A percentile compares a stretch with the other conserved stretches of the same genome.
Conservation (phyloP, 768 basidiomycete species). For the Sutorius australiensis region DNA sequence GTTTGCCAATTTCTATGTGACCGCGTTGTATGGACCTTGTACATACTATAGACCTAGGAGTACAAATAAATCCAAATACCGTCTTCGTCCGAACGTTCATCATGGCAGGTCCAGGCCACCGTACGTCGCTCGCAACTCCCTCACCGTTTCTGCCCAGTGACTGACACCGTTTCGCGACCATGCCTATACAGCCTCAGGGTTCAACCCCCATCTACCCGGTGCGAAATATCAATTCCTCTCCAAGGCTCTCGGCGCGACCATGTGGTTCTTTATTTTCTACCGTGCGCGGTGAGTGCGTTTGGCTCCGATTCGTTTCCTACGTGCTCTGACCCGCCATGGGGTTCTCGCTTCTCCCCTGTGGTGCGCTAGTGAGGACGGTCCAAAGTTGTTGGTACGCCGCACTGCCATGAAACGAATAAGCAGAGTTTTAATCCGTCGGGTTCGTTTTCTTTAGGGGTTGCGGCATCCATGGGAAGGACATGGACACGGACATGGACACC, state of each 20-base stretch:
- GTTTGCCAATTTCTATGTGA: background rate
- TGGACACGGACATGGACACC: slow-evolving; percentile 47
- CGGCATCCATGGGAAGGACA: slow-evolving; percentile 68
- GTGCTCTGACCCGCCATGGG: background rate
- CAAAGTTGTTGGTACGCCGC: slow-evolving; percentile 60
- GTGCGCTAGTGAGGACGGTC: slow-evolving; percentile 62
- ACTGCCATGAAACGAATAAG: background rate
- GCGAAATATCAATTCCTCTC: slow-evolving; percentile 72
- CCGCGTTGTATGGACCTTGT: background rate
- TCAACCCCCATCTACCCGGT: slow-evolving; percentile 84
- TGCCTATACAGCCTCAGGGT: slow-evolving; percentile 57
- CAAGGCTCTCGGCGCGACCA: slow-evolving; percentile 83
- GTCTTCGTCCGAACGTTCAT: slow-evolving; percentile 22
- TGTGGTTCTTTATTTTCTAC: slow-evolving; percentile 99
- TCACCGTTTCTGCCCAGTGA: slow-evolving; percentile 1
- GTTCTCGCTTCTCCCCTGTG: background rate
- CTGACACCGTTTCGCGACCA: slow-evolving; percentile 1
- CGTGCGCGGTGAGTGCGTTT: slow-evolving; percentile 70
- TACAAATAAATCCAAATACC: slow-evolving; percentile 27
- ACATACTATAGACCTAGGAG: background rate
- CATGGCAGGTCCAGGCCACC: slow-evolving; percentile 34
- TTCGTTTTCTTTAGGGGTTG: slow-evolving; percentile 40
- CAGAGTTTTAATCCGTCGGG: background rate
- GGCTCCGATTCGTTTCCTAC: background rate
- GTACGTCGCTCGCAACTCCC: slow-evolving; percentile 16